These are phyloP conservation scores for Trichoderma atroviride DNA, from an alignment of 2,329 filamentous ascomycete species.

Conservation along the genomic window DNA sequence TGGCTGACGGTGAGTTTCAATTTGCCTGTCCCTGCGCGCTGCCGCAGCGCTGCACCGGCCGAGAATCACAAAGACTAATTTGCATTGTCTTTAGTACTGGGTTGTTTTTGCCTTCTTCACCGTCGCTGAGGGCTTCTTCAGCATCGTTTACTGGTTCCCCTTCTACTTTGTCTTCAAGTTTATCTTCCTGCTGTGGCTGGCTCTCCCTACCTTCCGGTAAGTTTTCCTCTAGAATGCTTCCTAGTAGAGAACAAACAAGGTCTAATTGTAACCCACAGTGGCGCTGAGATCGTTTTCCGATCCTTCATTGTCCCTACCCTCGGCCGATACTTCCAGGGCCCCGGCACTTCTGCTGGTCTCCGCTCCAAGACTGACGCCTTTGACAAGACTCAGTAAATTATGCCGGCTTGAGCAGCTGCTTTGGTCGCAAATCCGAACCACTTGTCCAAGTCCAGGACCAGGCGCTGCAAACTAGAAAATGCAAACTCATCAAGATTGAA, in stretches of 20 bases:
- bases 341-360: conserved; percentile 78
- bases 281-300: conserved; percentile 94
- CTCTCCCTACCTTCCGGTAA: conserved; percentile 91
- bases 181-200: conserved; percentile 94
- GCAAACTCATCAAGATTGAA: conserved; percentile 27
- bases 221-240: conserved; percentile 38
- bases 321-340: conserved; percentile 80
- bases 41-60: neutral
- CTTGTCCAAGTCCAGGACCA: conserved; percentile 31
- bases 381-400: conserved; percentile 66
- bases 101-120: conserved; percentile 83
- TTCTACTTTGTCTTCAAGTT: conserved; percentile 99
- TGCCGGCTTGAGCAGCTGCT: conserved; percentile 22
- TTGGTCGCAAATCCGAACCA: conserved; percentile 34
- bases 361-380: conserved; percentile 82
- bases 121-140: conserved; percentile 79
- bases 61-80: conserved; percentile 39
- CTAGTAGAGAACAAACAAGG: neutral
- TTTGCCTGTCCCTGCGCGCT: neutral
- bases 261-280: conserved; percentile 56
- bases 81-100: conserved; percentile 67
- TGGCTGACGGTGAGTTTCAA: conserved; percentile 66
- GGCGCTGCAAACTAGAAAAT: conserved; percentile 30
- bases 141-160: conserved; percentile 90
- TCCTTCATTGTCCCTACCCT: conserved; percentile 92